Percentiles rank a stretch among this genome's conserved stretches.
Evolutionary conservation across 2,329 filamentous ascomycete species (phyloP).

Genomic region (Alternaria metachromatica): DNA sequence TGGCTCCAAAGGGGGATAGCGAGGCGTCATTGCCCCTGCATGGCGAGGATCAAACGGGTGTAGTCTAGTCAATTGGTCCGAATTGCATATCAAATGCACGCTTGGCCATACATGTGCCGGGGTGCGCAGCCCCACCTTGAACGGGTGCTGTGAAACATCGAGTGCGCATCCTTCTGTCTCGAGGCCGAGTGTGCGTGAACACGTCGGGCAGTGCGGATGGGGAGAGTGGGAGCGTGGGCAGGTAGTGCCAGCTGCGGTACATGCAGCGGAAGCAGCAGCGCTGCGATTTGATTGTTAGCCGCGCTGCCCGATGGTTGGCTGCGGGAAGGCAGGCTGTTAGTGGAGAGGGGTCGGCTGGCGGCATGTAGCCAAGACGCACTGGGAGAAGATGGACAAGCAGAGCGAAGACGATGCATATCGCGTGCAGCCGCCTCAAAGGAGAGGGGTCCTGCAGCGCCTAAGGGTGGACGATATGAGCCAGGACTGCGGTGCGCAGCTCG

Average conservation of each 20-base stretch:
- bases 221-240: not conserved
- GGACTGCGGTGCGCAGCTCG: conserved; percentile 1
- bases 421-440: conserved; percentile 25
- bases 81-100: conserved; percentile 33
- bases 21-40: conserved; percentile 37
- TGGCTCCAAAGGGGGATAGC: conserved; percentile 28
- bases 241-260: not conserved
- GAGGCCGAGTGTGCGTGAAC: conserved; percentile 14
- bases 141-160: conserved; percentile 36
- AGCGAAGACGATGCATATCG: conserved; percentile 20
- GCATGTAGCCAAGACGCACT: conserved; percentile 32
- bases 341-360: conserved; percentile 26
- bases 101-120: conserved; percentile 22
- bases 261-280: conserved; percentile 1
- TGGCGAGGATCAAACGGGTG: conserved; percentile 24
- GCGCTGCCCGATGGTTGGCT: conserved; percentile 12
- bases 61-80: conserved; percentile 31
- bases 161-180: conserved; percentile 34
- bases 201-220: conserved; percentile 6
- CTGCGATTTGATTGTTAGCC: conserved; percentile 16
- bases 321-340: conserved; percentile 8
- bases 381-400: conserved; percentile 14
- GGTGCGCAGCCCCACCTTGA: conserved; percentile 28
- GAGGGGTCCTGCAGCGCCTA: conserved; percentile 8
- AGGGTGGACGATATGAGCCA: conserved; percentile 1